phyloP scores from a whole-genome alignment of 371 early-diverging fungal genomes.

The Parasitella parasitica region DNA sequence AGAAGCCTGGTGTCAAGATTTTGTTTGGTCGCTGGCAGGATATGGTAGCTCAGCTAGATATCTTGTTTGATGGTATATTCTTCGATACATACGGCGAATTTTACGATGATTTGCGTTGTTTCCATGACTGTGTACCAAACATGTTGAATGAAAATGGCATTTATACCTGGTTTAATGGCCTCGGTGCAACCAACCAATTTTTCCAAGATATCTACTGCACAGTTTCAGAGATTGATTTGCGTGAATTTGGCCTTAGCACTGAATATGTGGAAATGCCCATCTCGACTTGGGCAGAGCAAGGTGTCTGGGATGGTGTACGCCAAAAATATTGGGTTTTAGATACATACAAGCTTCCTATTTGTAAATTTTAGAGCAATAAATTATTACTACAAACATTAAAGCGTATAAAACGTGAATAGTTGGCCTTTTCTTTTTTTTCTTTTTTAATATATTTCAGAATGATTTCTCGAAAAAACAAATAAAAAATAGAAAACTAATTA shows the following conservation, averaged over 20 bases:
- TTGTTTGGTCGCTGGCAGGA: slow-evolving; percentile 96
- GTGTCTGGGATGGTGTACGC: slow-evolving; percentile 85
- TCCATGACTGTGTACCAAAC: slow-evolving; percentile 82
- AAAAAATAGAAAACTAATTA: slow-evolving; percentile 21
- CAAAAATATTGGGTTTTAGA: slow-evolving; percentile 84
- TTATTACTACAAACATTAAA: background rate
- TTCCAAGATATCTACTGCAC: slow-evolving; percentile 94
- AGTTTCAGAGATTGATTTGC: slow-evolving; percentile 81
- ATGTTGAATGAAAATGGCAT: slow-evolving; percentile 75
- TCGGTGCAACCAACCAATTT: slow-evolving; percentile 89
- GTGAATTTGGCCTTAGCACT: slow-evolving; percentile 73
- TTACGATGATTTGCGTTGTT: slow-evolving; percentile 86
- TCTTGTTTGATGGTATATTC: slow-evolving; percentile 84
- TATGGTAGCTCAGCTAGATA: slow-evolving; percentile 70
- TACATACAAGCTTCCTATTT: slow-evolving; percentile 76
- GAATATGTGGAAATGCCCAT: slow-evolving; percentile 74
- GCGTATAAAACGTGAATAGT: background rate
- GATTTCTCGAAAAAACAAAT: background rate
- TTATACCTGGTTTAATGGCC: slow-evolving; percentile 95
- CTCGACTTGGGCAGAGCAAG: slow-evolving; percentile 72
- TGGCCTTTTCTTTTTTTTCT: too few species aligned
- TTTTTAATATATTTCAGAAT: background rate
- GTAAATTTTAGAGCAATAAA: slow-evolving; percentile 46
- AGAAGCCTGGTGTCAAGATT: slow-evolving; percentile 80
- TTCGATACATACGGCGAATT: slow-evolving; percentile 95